Base-by-base conservation (phyloP, 345 rosid genomes). In the Populus alba region DNA sequence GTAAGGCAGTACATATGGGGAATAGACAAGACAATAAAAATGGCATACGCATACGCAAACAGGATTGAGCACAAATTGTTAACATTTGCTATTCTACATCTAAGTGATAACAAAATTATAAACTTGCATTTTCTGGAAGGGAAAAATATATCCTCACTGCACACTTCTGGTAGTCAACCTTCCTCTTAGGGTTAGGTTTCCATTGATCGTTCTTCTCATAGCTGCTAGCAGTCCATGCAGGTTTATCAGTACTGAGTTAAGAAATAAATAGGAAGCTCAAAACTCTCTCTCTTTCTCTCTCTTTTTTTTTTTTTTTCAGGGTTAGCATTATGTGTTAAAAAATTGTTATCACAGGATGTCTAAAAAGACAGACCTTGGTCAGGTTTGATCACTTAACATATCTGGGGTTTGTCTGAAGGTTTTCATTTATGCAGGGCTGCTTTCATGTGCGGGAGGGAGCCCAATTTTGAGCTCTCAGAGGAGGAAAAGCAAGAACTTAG, bases 371-470 rank as follows among this genome's bases (percentile, higher is more conserved):
- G 16, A 43, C n/a, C 20, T 45, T 75, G 72, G 63, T 74, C 35
- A 70, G 62, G 27, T 70, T 81, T 41, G 70, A 29, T 61, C 62
- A 45, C 25, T 38, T 39, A 47, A 79, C 18, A 33, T 18, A 61
- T 70, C 5, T 29, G 22, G 69, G 66, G 70, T 75, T 78, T 47
- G 59, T 53, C 7, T 20, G 43, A 45, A 47, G 41, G 29, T 68
- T 75, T 75, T 68, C 69, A 27, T 70, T 7, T 80, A 22, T 74
- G 81, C 86, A 95, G 99, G 85, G 98, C 99, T 76, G 99, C 99
- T 57, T 95, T 88, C 89, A 95, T 93, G 99, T 93, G 99, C 63
- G 98, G 98, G 71, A 90, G 99, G 77, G 99, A 95, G 69, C 99
- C 99, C 57, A 95, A 95, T 88, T 87, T 92, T 59, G 96, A 89